Base-by-base conservation (phyloP, 2,329 filamentous ascomycete genomes). In the Huntiella abstrusa region DNA sequence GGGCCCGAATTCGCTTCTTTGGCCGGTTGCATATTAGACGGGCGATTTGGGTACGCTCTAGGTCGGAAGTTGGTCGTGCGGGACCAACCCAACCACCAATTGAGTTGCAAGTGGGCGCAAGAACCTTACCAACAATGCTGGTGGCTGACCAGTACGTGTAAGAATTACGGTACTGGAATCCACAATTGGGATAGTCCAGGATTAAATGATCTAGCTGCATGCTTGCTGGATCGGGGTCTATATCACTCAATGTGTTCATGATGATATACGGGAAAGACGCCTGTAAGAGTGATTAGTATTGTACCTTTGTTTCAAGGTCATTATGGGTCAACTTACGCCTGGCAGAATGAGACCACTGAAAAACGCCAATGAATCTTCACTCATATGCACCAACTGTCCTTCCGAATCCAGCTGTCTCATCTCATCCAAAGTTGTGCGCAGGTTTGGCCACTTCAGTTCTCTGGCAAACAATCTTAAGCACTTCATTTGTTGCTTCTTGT, bases 361-460 rank as follows among this genome's bases (percentile, higher is more conserved):
- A 63, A 81, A 86, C 5, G 81, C 80, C 72, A 83, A 78, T 12
- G 80, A 72, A 55, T 83, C 78, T 15, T 79, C 80, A 54, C 76
- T 76, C 55, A 77, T 62, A 36, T 68, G 63, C 51, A 81, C 66
- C 45, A 82, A 61, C 11, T 66, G 65, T 16, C 69, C 67, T 49
- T 79, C 73, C 8, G 60, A 62, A 49, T 80, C 75, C 50, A 68
- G 67, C 50, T 77, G 69, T 51, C 69, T 72, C 46, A 85, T 66
- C 40, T 71, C 66, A 37, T 73, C 70, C 39, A 82, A 66, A 5
- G 80, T 75, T 49, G 75, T 73, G 15, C 64, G 64, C 49, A 83
- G 69, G 53, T 84, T 84, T 1, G 80, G 80, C 81, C 81, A 86
- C 59, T 83, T 84, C 65, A 86, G 75, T 55, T 71, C 73, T 55